phyloP scores from a whole-genome alignment of 2,329 filamentous ascomycete species.

The Aspergillus hiratsukae region DNA sequence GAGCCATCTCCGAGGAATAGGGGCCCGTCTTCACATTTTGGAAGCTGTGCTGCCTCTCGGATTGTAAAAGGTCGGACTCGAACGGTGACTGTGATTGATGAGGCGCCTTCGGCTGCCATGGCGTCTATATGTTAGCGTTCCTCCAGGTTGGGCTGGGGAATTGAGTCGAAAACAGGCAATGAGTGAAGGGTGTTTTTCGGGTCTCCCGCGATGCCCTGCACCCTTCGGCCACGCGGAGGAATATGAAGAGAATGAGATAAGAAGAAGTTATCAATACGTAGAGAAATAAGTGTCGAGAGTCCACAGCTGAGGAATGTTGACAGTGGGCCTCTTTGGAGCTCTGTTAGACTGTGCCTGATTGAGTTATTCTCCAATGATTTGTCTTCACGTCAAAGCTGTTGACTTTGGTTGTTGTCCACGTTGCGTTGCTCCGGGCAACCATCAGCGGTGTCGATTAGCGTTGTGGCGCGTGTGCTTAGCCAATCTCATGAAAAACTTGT shows the following conservation, averaged over 20 bases:
- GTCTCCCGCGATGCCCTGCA: conserved; percentile 16
- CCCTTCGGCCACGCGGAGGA: conserved; percentile 13
- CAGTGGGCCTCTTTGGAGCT: conserved; percentile 23
- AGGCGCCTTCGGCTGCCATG: conserved; percentile 43
- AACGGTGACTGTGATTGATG: conserved; percentile 51
- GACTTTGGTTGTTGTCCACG: conserved; percentile 24
- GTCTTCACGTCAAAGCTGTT: conserved; percentile 18
- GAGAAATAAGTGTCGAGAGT: neutral
- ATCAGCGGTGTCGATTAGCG: conserved; percentile 14
- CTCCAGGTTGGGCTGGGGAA: conserved; percentile 14
- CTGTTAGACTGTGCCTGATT: conserved; percentile 6
- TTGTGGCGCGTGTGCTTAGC: conserved; percentile 7
- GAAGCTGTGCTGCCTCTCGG: conserved; percentile 87
- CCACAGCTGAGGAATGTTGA: conserved; percentile 23
- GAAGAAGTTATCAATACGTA: neutral
- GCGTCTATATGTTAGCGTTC: conserved; percentile 16
- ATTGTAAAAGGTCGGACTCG: conserved; percentile 69
- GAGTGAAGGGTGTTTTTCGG: conserved; percentile 17
- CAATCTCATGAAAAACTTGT: neutral
- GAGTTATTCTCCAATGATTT: conserved; percentile 1
- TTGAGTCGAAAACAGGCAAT: conserved; percentile 4
- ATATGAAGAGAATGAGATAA: conserved; percentile 11
- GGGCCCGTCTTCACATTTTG: conserved; percentile 71
- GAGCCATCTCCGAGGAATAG: conserved; percentile 96
- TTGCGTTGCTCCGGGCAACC: conserved; percentile 33